phyloP scores from a whole-genome alignment of 176 grass and related monocot genomes.

The Aegilops tauschii region DNA sequence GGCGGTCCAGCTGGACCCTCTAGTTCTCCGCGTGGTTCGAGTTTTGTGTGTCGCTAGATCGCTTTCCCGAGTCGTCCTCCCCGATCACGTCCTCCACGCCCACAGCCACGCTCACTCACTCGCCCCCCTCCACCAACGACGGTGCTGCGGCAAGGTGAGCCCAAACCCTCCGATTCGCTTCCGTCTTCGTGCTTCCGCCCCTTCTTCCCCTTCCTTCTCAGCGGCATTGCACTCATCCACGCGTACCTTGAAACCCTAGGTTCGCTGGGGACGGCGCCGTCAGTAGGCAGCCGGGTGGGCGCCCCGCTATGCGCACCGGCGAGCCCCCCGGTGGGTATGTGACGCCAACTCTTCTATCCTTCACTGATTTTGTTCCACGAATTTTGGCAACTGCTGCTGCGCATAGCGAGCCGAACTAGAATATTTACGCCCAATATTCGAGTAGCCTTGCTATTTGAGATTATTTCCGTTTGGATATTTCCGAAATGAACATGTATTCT shows the following conservation, averaged over 20 bases:
- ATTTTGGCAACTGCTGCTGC: not conserved
- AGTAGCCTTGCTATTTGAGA: not conserved
- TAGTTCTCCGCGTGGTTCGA: not conserved
- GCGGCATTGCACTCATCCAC: not conserved
- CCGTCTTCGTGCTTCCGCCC: not conserved
- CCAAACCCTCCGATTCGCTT: slow-evolving; percentile 17
- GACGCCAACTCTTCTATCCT: not conserved
- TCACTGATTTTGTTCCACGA: not conserved
- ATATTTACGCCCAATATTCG: not conserved
- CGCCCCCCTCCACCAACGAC: not conserved
- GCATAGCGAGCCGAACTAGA: not conserved
- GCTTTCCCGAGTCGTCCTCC: not conserved
- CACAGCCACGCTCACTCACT: not conserved
- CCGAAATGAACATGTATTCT: not conserved
- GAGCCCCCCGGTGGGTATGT: not conserved
- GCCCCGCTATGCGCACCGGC: not conserved
- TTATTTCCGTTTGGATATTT: not conserved
- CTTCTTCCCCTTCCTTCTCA: not conserved
- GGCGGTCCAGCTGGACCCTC: not conserved
- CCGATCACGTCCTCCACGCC: not conserved
- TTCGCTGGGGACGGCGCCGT: not conserved
- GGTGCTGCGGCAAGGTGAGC: not conserved
- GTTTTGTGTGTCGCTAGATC: not conserved
- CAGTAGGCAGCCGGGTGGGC: not conserved
- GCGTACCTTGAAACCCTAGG: not conserved